These are phyloP conservation scores for Agaricus blazei DNA, from an alignment of 768 basidiomycete species.

Conservation along the genomic window DNA sequence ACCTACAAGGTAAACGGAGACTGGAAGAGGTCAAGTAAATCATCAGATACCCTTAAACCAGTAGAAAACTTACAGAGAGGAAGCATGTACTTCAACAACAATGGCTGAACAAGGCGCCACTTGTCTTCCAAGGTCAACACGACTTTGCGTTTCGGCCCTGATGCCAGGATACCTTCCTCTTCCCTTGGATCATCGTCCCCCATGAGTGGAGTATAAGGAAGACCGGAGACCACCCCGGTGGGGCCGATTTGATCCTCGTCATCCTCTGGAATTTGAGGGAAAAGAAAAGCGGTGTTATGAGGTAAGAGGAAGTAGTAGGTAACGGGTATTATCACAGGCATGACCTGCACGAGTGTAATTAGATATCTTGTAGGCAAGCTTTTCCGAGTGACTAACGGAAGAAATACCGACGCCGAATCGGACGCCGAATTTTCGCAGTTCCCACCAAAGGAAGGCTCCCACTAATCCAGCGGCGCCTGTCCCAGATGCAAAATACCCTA, in stretches of 20 bases:
- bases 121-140: constrained; percentile 71
- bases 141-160: constrained; percentile 37
- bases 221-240: constrained; percentile 20
- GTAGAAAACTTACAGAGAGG: constrained; percentile 68
- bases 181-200: constrained; percentile 37
- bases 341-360: constrained; percentile 42
- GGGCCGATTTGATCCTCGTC: constrained; percentile 35
- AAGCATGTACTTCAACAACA: constrained; percentile 85
- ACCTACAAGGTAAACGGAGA: constrained; percentile 43
- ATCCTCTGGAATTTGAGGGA: constrained; percentile 26
- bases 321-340: constrained; percentile 77
- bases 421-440: constrained; percentile 81
- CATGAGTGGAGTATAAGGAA: constrained; percentile 43
- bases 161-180: constrained; percentile 31
- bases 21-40: constrained; percentile 14
- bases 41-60: neutral
- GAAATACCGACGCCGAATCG: constrained; percentile 78
- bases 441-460: constrained; percentile 95
- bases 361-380: neutral
- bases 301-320: constrained; percentile 80
- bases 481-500: constrained; percentile 94
- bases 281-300: constrained; percentile 42
- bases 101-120: constrained; percentile 72
- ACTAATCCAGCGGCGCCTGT: constrained; percentile 93
- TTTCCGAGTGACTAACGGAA: constrained; percentile 43